Conservation (phyloP, 768 basidiomycete species). For the Psilocybe cubensis region DNA sequence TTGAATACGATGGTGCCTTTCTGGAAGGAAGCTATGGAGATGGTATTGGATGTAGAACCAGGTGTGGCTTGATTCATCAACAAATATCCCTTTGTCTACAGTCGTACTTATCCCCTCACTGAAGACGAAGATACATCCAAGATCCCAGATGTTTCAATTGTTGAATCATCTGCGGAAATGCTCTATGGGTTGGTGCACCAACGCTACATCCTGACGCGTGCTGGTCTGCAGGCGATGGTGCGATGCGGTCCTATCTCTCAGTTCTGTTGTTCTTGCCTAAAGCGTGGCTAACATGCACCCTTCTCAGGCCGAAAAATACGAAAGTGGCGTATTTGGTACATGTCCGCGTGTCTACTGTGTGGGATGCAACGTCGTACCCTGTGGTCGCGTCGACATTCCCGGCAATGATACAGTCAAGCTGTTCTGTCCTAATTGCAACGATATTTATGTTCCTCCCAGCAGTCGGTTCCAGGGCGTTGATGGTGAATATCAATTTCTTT, state of each 20-base stretch:
- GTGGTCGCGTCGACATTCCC: conserved; percentile 93
- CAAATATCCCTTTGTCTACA: conserved; percentile 1
- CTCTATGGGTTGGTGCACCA: conserved; percentile 98
- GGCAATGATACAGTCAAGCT: conserved; percentile 98
- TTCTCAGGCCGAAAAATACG: conserved; percentile 91
- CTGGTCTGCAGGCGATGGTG: conserved; percentile 95
- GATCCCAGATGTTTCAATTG: conserved; percentile 98
- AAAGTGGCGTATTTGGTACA: conserved; percentile 85
- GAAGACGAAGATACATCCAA: conserved; percentile 91
- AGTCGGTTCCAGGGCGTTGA: conserved; percentile 96
- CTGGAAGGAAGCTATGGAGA: conserved; percentile 99
- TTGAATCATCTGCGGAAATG: conserved; percentile 96
- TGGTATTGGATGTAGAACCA: conserved; percentile 99
- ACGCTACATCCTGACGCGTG: conserved; percentile 94
- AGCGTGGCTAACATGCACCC: conserved; percentile 7
- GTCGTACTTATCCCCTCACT: conserved; percentile 26
- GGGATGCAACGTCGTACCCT: conserved; percentile 88
- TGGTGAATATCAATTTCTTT: conserved; percentile 54
- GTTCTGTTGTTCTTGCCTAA: conserved; percentile 1
- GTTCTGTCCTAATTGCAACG: conserved; percentile 97
- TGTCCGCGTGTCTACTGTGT: conserved; percentile 97
- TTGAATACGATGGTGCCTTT: conserved; percentile 96
- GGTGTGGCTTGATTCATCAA: conserved; percentile 57
- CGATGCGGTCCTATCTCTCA: conserved; percentile 23
- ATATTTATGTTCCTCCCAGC: conserved; percentile 94